These are phyloP conservation scores for Paulownia fortunei DNA, from an alignment of 257 asterid genomes.

Conservation along the genomic window DNA sequence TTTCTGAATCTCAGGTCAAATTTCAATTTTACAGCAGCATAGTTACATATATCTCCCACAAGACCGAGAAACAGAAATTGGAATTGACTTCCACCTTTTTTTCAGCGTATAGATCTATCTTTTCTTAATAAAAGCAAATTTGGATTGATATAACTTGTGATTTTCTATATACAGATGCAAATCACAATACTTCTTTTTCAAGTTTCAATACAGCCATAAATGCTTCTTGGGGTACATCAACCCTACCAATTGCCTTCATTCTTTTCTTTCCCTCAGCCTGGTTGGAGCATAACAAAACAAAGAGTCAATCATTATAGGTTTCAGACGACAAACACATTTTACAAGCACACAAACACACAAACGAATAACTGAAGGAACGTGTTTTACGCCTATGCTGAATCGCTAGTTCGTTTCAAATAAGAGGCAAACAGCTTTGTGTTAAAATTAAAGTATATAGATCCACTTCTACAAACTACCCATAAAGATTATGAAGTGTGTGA, in stretches of 20 bases:
- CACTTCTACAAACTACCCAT: background rate
- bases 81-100: too few species aligned
- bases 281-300: slow-evolving; percentile 20
- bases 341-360: background rate
- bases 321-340: slow-evolving; percentile 2
- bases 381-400: background rate
- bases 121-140: background rate
- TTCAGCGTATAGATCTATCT: background rate
- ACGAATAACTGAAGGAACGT: background rate
- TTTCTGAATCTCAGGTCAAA: background rate
- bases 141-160: slow-evolving; percentile 2
- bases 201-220: slow-evolving; percentile 99
- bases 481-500: background rate
- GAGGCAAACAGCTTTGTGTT: background rate
- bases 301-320: background rate
- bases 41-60: background rate
- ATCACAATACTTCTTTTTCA: slow-evolving; percentile 88
- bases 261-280: slow-evolving; percentile 99
- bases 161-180: slow-evolving; percentile 16
- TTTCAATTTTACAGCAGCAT: background rate
- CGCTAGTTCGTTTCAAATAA: background rate
- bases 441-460: background rate
- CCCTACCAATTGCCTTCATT: slow-evolving; percentile 95
- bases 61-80: background rate
- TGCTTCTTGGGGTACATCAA: slow-evolving; percentile 99